Evolutionary conservation across 1,284 basidiomycete genomes (phyloP).

Genomic region (Ustilago esculenta): DNA sequence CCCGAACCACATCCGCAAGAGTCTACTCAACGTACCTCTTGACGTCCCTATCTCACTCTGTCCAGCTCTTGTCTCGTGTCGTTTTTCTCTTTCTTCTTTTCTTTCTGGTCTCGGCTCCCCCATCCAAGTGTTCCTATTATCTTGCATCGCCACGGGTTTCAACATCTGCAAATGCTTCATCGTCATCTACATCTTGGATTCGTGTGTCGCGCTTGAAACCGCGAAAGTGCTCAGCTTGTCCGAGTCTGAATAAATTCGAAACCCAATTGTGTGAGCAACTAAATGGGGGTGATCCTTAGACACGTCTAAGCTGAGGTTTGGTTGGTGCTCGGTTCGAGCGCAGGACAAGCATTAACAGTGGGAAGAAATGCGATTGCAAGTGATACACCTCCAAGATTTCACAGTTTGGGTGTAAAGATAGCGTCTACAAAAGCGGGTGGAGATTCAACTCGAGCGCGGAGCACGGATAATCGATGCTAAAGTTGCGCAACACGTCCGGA

Average conservation of each 20-base stretch:
- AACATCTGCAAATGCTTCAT: conserved; percentile 12
- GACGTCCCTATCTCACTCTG: too few species aligned
- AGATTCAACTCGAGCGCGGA: conserved; percentile 92
- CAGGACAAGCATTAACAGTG: too few species aligned
- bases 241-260: too few species aligned
- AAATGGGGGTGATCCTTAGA: too few species aligned
- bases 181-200: not conserved
- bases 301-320: too few species aligned
- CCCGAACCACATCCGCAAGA: too few species aligned
- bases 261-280: too few species aligned
- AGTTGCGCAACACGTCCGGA: conserved; percentile 58
- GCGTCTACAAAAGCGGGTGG: conserved; percentile 83
- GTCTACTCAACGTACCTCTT: conserved; percentile 10
- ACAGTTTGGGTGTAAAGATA: not conserved
- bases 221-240: too few species aligned
- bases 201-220: not conserved
- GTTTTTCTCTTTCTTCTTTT: not conserved
- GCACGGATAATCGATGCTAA: conserved; percentile 83
- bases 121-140: too few species aligned
- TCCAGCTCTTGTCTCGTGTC: not conserved
- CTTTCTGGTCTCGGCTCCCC: not conserved
- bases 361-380: too few species aligned
- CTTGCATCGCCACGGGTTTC: conserved; percentile 16
- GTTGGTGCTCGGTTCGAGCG: too few species aligned
- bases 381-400: too few species aligned